These are phyloP conservation scores for Emmonsiellopsis sp. DNA, from an alignment of 2,329 filamentous ascomycete genomes.

Conservation along the genomic window DNA sequence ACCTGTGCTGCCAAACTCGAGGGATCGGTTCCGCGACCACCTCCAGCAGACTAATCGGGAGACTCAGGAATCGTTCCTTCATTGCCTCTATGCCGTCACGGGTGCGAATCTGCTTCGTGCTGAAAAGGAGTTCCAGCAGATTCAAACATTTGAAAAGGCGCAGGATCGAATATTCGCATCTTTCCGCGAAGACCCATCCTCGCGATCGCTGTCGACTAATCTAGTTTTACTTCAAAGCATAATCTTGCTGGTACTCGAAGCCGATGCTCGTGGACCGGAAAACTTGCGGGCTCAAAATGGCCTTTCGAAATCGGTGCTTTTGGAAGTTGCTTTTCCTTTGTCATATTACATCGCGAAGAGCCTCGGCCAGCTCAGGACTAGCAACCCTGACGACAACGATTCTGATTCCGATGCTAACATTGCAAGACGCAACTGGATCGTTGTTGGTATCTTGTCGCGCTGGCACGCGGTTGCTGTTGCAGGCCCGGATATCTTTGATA, in stretches of 20 bases:
- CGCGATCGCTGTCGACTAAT: slow-evolving; percentile 28
- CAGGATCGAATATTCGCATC: slow-evolving; percentile 31
- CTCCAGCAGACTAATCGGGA: slow-evolving; percentile 32
- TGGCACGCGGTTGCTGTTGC: slow-evolving; percentile 36
- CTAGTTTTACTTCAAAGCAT: slow-evolving; percentile 34
- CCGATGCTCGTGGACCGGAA: slow-evolving; percentile 33
- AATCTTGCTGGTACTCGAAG: slow-evolving; percentile 34
- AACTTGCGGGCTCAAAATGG: slow-evolving; percentile 33
- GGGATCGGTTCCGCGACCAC: slow-evolving; percentile 27
- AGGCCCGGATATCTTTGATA: slow-evolving; percentile 29
- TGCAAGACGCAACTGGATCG: slow-evolving; percentile 32
- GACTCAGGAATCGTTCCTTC: slow-evolving; percentile 33
- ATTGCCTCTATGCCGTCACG: slow-evolving; percentile 32
- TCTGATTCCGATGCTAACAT: slow-evolving; percentile 33
- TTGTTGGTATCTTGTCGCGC: slow-evolving; percentile 29
- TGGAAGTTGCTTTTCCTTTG: slow-evolving; percentile 31
- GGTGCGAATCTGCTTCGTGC: slow-evolving; percentile 28
- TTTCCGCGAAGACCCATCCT: slow-evolving; percentile 26
- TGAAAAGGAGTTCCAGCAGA: slow-evolving; percentile 23
- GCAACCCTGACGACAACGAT: slow-evolving; percentile 24
- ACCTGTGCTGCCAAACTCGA: slow-evolving; percentile 33
- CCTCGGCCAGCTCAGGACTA: slow-evolving; percentile 29
- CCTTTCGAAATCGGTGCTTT: slow-evolving; percentile 30
- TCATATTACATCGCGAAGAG: slow-evolving; percentile 31
- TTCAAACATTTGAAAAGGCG: slow-evolving; percentile 28